These are phyloP conservation scores for Lachnellula arida DNA, from an alignment of 2,329 filamentous ascomycete genomes.

Conservation along the genomic window DNA sequence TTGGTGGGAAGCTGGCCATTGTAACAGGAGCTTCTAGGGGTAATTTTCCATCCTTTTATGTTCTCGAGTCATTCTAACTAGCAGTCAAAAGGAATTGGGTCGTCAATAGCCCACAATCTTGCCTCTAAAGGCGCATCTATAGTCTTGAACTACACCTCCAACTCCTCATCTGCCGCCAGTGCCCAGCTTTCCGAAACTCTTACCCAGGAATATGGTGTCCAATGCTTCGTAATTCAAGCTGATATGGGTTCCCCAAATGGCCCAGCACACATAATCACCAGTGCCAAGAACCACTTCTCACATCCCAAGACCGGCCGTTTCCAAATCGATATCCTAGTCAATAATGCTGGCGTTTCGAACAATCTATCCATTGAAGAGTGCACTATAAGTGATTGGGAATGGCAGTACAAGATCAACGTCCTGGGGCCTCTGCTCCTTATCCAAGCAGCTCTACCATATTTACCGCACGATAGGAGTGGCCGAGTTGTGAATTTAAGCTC, in stretches of 20 bases:
- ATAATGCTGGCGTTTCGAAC: conserved; percentile 71
- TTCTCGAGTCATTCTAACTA: neutral
- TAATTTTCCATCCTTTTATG: conserved; percentile 33
- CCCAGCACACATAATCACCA: conserved; percentile 54
- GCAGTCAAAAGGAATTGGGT: conserved; percentile 61
- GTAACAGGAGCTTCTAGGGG: conserved; percentile 77
- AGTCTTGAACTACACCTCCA: conserved; percentile 62
- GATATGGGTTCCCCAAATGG: conserved; percentile 62
- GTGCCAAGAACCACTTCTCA: conserved; percentile 54
- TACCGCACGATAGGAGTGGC: conserved; percentile 64
- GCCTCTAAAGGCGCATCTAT: conserved; percentile 61
- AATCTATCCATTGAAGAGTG: conserved; percentile 64
- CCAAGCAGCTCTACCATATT: conserved; percentile 65
- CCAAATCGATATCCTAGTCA: conserved; percentile 78
- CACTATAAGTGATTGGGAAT: conserved; percentile 59
- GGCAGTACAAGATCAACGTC: conserved; percentile 76
- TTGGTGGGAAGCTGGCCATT: conserved; percentile 75
- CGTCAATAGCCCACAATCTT: conserved; percentile 60
- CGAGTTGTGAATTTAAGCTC: conserved; percentile 59
- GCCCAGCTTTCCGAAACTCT: conserved; percentile 53
- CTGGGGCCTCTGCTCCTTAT: conserved; percentile 73
- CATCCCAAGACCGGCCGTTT: conserved; percentile 44
- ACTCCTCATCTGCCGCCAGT: conserved; percentile 50
- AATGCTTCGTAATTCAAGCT: conserved; percentile 61
- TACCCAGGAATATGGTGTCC: conserved; percentile 51